These are phyloP conservation scores for Biscogniauxia marginata DNA, from an alignment of 2,329 filamentous ascomycete species.

Conservation along the genomic window DNA sequence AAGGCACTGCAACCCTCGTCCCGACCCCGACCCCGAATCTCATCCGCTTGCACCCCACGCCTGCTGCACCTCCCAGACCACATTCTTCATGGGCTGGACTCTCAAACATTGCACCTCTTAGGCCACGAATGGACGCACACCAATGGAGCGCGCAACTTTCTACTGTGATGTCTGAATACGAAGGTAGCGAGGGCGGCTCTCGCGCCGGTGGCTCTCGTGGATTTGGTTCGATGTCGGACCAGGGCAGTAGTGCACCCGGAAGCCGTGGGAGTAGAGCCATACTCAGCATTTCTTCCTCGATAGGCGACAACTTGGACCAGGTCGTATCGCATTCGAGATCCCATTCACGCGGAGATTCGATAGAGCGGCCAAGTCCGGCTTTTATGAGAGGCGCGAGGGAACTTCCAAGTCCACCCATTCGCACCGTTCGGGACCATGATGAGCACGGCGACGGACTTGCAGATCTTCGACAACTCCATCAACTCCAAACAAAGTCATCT, in stretches of 20 bases:
- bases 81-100: slow-evolving; percentile 31
- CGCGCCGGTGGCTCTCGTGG: slow-evolving; percentile 43
- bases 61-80: slow-evolving; percentile 29
- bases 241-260: slow-evolving; percentile 49
- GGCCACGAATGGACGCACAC: slow-evolving; percentile 48
- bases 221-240: slow-evolving; percentile 39
- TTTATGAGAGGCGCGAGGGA: slow-evolving; percentile 40
- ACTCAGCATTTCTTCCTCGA: slow-evolving; percentile 57
- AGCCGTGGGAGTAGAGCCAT: slow-evolving; percentile 54
- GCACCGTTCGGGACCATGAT: slow-evolving; percentile 56
- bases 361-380: slow-evolving; percentile 49
- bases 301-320: slow-evolving; percentile 39
- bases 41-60: slow-evolving; percentile 34
- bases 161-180: slow-evolving; percentile 62
- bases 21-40: slow-evolving; percentile 42
- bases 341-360: slow-evolving; percentile 42
- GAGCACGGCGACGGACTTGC: slow-evolving; percentile 64
- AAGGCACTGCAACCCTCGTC: slow-evolving; percentile 44
- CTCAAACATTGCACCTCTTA: slow-evolving; percentile 17
- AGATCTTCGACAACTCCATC: slow-evolving; percentile 54
- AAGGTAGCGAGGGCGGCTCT: slow-evolving; percentile 51
- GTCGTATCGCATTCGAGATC: slow-evolving; percentile 36
- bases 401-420: slow-evolving; percentile 37
- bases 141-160: slow-evolving; percentile 66
- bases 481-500: slow-evolving; percentile 49